Evolutionary conservation across 768 basidiomycete species (phyloP).

Genomic region (Boletus edulis): DNA sequence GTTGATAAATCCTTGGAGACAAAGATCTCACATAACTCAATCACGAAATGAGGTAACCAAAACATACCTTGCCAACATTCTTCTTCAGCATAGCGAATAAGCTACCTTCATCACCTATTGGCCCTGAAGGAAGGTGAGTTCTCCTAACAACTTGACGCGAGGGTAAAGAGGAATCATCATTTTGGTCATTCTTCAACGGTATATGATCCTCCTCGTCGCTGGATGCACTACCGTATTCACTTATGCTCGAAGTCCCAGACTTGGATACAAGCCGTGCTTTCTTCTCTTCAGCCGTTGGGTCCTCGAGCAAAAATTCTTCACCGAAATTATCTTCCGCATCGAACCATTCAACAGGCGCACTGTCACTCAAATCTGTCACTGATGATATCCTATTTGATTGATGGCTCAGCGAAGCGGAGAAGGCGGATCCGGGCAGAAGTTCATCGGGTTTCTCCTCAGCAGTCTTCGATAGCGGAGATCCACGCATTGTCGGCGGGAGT

Average conservation of each 20-base stretch:
- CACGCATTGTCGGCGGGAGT: conserved; percentile 19
- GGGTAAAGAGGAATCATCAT: conserved; percentile 5
- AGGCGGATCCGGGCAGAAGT: conserved; percentile 18
- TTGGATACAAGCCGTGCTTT: conserved; percentile 38
- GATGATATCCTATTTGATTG: conserved; percentile 46
- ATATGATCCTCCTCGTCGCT: conserved; percentile 45
- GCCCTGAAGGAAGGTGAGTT: conserved; percentile 56
- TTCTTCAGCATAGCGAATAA: conserved; percentile 82
- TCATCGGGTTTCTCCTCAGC: conserved; percentile 47
- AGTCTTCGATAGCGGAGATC: conserved; percentile 41
- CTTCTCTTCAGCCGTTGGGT: conserved; percentile 38
- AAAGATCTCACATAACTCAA: background rate
- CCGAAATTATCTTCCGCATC: conserved; percentile 58
- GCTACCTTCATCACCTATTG: conserved; percentile 75
- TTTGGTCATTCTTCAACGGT: background rate
- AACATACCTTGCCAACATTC: conserved; percentile 77
- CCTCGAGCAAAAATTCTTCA: conserved; percentile 63
- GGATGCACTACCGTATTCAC: conserved; percentile 39
- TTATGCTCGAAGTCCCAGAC: conserved; percentile 41
- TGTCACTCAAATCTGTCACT: conserved; percentile 49
- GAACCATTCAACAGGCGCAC: conserved; percentile 62
- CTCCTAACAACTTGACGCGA: conserved; percentile 43
- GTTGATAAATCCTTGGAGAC: conserved; percentile 68
- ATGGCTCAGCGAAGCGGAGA: conserved; percentile 30
- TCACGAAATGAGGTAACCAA: background rate